Evolutionary conservation across 1,139 yeast genomes (phyloP), one percentile per base, ranked within the genome.

Genomic region (Nematodospora anomalae): DNA sequence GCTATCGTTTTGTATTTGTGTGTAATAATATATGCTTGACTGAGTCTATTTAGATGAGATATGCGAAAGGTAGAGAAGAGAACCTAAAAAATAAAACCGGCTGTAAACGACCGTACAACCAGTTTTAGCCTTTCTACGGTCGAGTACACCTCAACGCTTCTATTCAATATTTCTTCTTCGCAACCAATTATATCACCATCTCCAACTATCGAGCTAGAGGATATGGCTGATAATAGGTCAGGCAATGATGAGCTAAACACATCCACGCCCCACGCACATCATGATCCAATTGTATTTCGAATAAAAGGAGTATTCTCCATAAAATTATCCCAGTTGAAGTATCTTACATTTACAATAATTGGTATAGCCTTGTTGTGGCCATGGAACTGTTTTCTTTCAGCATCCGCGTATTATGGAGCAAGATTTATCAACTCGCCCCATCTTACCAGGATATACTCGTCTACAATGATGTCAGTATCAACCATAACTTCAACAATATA

Each of bases 281-380:
- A 35, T 36, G 66, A 64, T 44, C 67, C 67, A 3, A 55, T 57
- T 26, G 56, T 63, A 12, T 45, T 64, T 8, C 47, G 41, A 30
- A 12, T 62, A 16, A 33, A 50, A 3, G 41, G 46, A 20, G 44
- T 44, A 11, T 25, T 47, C 23, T 38, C 44, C 21, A 24, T 64
- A 27, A 50, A 51, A 15, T 50, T 74, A 12, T 58, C 72, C 1
- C 67, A 62, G 37, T 55, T 80, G 16, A 74, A 74, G 36, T 87
- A 86, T 53, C 31, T 73, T 13, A 77, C 94, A 0, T 87, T 83
- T 52, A 56, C 81, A 21, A 50, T 77, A n/a, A 71, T 86, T 8
- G 97, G 96, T 0, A 65, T 84, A 6, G 83, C 92, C 0, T 64
- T 85, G 26, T 69, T 92, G 28, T 92, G 97, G 97, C 97, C 98